These are phyloP conservation scores for Aspergillus eucalypticola DNA, from an alignment of 2,329 filamentous ascomycete genomes.

Conservation along the genomic window DNA sequence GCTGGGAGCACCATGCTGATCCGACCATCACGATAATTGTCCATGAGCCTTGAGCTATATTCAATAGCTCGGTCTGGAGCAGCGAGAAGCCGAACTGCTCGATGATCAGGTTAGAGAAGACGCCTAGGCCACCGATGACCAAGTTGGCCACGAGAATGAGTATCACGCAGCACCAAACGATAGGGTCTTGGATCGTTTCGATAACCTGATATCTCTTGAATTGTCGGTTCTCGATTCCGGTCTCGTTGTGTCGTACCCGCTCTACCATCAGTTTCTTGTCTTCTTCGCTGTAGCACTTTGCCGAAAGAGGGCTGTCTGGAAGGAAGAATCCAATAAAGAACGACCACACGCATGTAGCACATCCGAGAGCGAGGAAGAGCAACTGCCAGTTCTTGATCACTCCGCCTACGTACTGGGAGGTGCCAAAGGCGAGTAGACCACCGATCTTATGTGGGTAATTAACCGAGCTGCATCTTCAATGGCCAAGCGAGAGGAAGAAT, in stretches of 20 bases:
- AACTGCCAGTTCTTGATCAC: conserved; percentile 63
- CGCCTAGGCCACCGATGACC: conserved; percentile 35
- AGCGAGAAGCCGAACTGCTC: conserved; percentile 62
- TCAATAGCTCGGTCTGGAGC: conserved; percentile 67
- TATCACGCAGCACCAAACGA: conserved; percentile 22
- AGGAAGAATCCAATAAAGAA: conserved; percentile 59
- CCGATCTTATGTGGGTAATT: conserved; percentile 51
- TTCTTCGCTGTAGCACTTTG: conserved; percentile 63
- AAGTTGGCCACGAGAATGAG: conserved; percentile 19
- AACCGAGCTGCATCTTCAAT: no score
- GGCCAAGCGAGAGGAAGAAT: no score
- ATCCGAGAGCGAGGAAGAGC: conserved; percentile 63
- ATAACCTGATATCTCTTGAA: conserved; percentile 52
- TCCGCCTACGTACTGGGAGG: conserved; percentile 49
- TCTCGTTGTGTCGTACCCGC: conserved; percentile 58
- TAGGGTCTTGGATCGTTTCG: conserved; percentile 42
- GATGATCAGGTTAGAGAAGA: conserved; percentile 60
- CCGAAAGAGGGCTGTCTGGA: conserved; percentile 66
- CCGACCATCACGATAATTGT: conserved; percentile 67
- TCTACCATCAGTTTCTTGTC: conserved; percentile 62
- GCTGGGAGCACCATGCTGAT: conserved; percentile 65
- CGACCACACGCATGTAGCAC: conserved; percentile 39
- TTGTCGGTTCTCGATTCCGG: conserved; percentile 57
- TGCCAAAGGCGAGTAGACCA: conserved; percentile 59
- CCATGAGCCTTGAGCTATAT: conserved; percentile 71